Percentiles rank a stretch among this genome's conserved stretches.
These are phyloP conservation scores for Endotrypanum monterogeii DNA, from an alignment of 208 protist genomes.

Conservation along the genomic window DNA sequence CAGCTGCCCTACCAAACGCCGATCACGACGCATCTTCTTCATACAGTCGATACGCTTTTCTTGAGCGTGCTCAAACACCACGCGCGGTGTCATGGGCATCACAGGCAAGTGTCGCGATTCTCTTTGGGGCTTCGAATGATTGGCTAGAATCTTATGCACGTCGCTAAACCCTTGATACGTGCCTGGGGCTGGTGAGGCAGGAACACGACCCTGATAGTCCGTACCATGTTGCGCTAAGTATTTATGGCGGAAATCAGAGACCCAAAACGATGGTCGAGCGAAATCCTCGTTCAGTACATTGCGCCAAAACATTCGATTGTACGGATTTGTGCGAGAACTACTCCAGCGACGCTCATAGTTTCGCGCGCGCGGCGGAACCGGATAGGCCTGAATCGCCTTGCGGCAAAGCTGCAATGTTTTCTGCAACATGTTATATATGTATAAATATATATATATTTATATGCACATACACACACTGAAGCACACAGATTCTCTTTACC, in stretches of 20 bases:
- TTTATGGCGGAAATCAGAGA: slow-evolving; percentile 90
- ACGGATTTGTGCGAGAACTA: slow-evolving; percentile 82
- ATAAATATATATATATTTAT: too few species aligned
- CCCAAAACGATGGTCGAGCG: slow-evolving; percentile 88
- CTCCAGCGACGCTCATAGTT: slow-evolving; percentile 76
- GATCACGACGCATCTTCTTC: slow-evolving; percentile 80
- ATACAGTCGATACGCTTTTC: slow-evolving; percentile 85
- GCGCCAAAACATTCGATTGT: slow-evolving; percentile 87
- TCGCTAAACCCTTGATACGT: slow-evolving; percentile 90
- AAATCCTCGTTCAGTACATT: slow-evolving; percentile 78
- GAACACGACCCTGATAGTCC: slow-evolving; percentile 87
- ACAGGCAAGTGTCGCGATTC: slow-evolving; percentile 90
- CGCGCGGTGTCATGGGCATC: slow-evolving; percentile 90
- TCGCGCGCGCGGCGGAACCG: slow-evolving; percentile 74
- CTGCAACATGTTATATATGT: slow-evolving; percentile 55
- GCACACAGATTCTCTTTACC: neutral
- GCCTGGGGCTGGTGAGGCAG: slow-evolving; percentile 80
- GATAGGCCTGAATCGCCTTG: slow-evolving; percentile 78
- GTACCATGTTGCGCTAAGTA: slow-evolving; percentile 84
- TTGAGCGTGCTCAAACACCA: slow-evolving; percentile 85
- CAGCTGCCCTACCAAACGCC: slow-evolving; percentile 69
- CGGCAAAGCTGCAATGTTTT: slow-evolving; percentile 42
- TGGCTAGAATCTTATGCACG: slow-evolving; percentile 83
- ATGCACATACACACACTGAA: too few species aligned
- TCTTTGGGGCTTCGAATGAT: slow-evolving; percentile 89